Percentiles rank a stretch among this genome's conserved stretches.
These are phyloP conservation scores for Anethum foeniculum DNA, from an alignment of 140 eudicot genomes.

Conservation along the genomic window DNA sequence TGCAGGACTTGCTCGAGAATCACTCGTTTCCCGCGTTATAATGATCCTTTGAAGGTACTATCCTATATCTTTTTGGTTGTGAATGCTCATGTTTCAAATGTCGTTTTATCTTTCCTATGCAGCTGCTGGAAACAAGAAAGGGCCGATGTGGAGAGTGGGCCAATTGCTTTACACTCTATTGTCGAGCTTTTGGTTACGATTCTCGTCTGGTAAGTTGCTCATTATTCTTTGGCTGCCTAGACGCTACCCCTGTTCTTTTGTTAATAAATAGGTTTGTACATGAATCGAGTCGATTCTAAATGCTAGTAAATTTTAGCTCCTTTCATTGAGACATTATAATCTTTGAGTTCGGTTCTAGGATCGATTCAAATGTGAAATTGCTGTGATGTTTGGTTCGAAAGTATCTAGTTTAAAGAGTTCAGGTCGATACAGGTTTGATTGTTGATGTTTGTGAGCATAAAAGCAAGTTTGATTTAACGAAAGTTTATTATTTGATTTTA, in stretches of 20 bases:
- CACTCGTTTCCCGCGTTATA: conserved; percentile 96
- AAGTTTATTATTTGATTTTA: not conserved
- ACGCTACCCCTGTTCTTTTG: not conserved
- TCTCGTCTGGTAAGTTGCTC: conserved; percentile 70
- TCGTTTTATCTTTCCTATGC: conserved; percentile 15
- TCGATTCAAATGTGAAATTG: not conserved
- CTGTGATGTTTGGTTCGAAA: not conserved
- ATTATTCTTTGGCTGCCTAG: not conserved
- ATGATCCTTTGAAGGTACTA: conserved; percentile 76
- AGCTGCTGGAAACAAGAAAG: conserved; percentile 95
- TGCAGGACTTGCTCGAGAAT: conserved; percentile 59
- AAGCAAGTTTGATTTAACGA: not conserved
- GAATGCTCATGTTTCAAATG: conserved; percentile 8
- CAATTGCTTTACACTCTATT: conserved; percentile 90
- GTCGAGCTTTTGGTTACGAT: conserved; percentile 85
- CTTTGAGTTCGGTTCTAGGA: not conserved
- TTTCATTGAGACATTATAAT: not conserved
- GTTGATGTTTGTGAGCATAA: not conserved
- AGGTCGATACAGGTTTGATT: not conserved
- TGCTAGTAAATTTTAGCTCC: not conserved
- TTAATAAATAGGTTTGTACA: not conserved
- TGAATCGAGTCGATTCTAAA: not conserved
- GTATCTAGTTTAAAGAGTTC: not conserved
- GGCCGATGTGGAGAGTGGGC: conserved; percentile 99
- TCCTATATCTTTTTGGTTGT: conserved; percentile 7